Conservation (phyloP, 257 asterid genomes). For the Coffea eugenioides region DNA sequence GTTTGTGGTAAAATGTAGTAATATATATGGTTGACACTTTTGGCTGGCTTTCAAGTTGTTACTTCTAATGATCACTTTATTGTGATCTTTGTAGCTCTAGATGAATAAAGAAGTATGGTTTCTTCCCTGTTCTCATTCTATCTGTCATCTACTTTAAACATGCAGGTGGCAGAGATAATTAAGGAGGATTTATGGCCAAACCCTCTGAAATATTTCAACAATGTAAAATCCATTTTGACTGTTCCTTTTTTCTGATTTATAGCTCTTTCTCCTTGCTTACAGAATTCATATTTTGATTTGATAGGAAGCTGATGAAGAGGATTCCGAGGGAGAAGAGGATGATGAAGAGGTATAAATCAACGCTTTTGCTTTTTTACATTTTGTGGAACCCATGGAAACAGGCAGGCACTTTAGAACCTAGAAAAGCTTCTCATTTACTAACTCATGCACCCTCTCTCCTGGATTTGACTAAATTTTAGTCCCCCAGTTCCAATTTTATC, state of each 20-base stretch:
- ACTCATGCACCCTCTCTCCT: neutral
- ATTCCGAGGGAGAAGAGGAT: constrained; percentile 36
- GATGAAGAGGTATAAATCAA: constrained; percentile 34
- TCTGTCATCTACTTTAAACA: constrained; percentile 1
- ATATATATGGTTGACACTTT: neutral
- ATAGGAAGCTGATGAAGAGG: constrained; percentile 50
- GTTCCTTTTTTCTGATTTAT: neutral
- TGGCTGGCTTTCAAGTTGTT: neutral
- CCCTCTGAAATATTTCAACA: constrained; percentile 44
- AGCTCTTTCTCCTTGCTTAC: constrained; percentile 17
- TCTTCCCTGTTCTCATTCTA: neutral
- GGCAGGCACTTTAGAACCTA: neutral
- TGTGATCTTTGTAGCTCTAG: constrained; percentile 7
- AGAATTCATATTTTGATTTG: constrained; percentile 10
- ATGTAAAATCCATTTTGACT: constrained; percentile 24
- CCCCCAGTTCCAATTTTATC: neutral
- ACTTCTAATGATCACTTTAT: neutral
- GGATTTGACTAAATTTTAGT: neutral
- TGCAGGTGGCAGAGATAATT: constrained; percentile 56
- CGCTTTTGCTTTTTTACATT: neutral
- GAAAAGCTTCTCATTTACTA: neutral
- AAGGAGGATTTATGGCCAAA: constrained; percentile 63
- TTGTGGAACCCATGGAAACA: neutral
- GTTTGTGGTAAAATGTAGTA: neutral
- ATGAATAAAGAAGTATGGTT: neutral